These are phyloP conservation scores for Paspalum notatum DNA, from an alignment of 176 grass and related monocot species.

Conservation along the genomic window DNA sequence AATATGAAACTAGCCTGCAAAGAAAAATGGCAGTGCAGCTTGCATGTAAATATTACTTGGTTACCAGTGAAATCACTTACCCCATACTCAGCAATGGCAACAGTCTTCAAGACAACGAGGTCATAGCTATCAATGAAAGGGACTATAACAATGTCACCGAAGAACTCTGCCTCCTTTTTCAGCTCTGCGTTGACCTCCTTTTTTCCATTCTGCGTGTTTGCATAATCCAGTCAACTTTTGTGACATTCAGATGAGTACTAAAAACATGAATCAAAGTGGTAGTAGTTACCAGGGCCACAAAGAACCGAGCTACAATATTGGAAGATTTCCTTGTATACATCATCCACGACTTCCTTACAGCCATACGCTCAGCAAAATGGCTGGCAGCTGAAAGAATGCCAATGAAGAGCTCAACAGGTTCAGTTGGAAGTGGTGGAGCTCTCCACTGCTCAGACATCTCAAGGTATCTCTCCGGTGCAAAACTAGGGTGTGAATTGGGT, in stretches of 20 bases:
- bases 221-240: slow-evolving; percentile 13
- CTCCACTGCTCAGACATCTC: slow-evolving; percentile 85
- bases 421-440: slow-evolving; percentile 65
- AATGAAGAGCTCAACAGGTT: slow-evolving; percentile 87
- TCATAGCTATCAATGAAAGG: slow-evolving; percentile 98
- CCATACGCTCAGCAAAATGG: slow-evolving; percentile 98
- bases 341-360: slow-evolving; percentile 97
- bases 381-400: slow-evolving; percentile 92
- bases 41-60: slow-evolving; percentile 5
- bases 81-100: slow-evolving; percentile 95
- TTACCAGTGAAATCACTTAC: slow-evolving; percentile 51
- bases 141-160: slow-evolving; percentile 88
- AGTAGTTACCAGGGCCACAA: slow-evolving; percentile 88
- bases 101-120: slow-evolving; percentile 92
- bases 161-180: slow-evolving; percentile 91
- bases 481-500: slow-evolving; percentile 78
- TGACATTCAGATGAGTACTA: background rate
- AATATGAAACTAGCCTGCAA: background rate
- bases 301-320: slow-evolving; percentile 89
- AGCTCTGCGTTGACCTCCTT: slow-evolving; percentile 79
- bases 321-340: slow-evolving; percentile 74
- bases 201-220: slow-evolving; percentile 70
- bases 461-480: slow-evolving; percentile 71
- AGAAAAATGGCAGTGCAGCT: background rate
- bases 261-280: background rate